Evolutionary conservation across 2,329 filamentous ascomycete genomes (phyloP), one percentile per base, ranked within the genome.

Genomic region (Venturia carpophila): DNA sequence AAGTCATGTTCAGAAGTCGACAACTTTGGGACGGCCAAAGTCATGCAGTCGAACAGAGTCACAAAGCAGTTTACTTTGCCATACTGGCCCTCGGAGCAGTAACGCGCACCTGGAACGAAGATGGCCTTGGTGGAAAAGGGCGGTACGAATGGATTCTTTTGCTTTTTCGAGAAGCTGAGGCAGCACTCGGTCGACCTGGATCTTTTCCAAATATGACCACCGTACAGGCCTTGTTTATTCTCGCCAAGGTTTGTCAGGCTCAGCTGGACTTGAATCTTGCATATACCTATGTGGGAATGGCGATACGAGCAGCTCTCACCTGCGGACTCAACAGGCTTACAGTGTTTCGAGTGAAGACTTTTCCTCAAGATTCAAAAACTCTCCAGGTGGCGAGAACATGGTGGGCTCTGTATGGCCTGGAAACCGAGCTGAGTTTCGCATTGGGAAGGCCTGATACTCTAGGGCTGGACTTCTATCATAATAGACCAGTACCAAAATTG

Each of bases 221-320:
- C 65, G 78, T 81, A 4, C 79, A 82, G 64, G 78, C 77, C 55
- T 74, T 79, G 42, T 78, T 81, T 66, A 73, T 81, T 7, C 74
- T 82, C 74, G 78, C 79, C 7, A 80, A 81, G 68, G 75, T 81
- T 4, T 81, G 78, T 67, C 79, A 81, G 65, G 80, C 81, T 62
- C 78, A 81, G 66, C 71, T 82, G 5, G 80, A 80, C 62, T 78
- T 78, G 6, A 78, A 81, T 66, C 71, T 72, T 67, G 76, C 79
- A 4, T 82, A 81, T 64, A 79, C 80, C 71, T 81, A 80, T 64
- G 74, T 80, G 11, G 79, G 79, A 0, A 73, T 79, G 27, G 79
- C 79, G 1, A 75, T 80, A 11, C 76, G 79, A 52, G 81, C 77
- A 5, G 78, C 79, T 13, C 69, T 82, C 15, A 77, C 79, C 1